Conservation (phyloP, 352 stramenopile species). For the Phytophthora aleatoria region DNA sequence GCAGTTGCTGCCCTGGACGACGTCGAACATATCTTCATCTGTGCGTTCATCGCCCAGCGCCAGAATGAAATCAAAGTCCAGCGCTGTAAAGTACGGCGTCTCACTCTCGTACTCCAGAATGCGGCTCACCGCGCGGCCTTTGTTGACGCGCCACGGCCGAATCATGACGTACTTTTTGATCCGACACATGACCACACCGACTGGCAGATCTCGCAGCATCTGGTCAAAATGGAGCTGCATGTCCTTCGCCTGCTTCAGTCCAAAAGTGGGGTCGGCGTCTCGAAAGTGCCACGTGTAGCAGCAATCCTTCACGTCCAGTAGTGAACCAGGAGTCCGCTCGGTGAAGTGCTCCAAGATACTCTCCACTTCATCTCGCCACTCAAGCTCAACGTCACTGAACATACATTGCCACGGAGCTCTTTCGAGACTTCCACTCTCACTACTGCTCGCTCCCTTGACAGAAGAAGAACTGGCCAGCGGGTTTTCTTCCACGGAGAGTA, state of each 20-base stretch:
- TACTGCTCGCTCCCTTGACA: constrained; percentile 7
- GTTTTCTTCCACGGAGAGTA: constrained; percentile 20
- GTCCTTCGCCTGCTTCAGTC: constrained; percentile 87
- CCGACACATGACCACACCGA: constrained; percentile 87
- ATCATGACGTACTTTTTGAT: constrained; percentile 92
- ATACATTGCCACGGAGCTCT: constrained; percentile 81
- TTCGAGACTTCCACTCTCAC: constrained; percentile 19
- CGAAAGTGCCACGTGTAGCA: constrained; percentile 90
- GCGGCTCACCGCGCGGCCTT: constrained; percentile 80
- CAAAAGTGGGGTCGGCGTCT: constrained; percentile 85
- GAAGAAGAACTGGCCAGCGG: constrained; percentile 26
- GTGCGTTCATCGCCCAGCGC: constrained; percentile 85
- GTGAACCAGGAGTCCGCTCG: constrained; percentile 82
- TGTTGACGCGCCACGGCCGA: constrained; percentile 86
- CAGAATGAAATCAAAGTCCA: constrained; percentile 89
- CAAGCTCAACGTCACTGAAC: constrained; percentile 79
- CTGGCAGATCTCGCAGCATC: constrained; percentile 84
- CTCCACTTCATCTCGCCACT: constrained; percentile 81
- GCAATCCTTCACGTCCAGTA: constrained; percentile 87
- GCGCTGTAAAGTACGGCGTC: constrained; percentile 68
- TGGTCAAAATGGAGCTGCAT: constrained; percentile 91
- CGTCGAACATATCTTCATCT: constrained; percentile 92
- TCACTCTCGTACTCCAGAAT: constrained; percentile 87
- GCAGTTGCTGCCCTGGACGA: constrained; percentile 88
- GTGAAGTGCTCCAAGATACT: constrained; percentile 89